phyloP scores from a whole-genome alignment of 139 green algal genomes.

The Tetraselmis chui region DNA sequence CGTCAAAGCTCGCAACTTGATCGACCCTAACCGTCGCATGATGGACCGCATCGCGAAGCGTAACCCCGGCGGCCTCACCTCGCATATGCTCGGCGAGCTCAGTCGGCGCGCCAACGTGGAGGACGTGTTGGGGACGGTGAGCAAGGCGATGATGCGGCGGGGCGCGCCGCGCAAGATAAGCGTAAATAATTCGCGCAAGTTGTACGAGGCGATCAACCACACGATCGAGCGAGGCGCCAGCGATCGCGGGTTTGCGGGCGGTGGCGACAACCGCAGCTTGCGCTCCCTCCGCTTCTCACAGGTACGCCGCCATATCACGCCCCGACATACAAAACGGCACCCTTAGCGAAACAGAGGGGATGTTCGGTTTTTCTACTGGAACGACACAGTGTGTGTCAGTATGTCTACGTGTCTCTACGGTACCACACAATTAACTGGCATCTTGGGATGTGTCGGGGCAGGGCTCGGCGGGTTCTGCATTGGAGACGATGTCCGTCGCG shows the following conservation, averaged over 20 bases:
- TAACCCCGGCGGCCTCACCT: neutral
- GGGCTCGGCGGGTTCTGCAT: neutral
- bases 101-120: neutral
- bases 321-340: no score
- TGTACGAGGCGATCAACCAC: neutral
- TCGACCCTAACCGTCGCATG: neutral
- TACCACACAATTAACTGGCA: no score
- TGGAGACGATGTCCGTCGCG: neutral
- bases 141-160: neutral
- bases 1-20: neutral
- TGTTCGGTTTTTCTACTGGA: no score
- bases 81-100: neutral
- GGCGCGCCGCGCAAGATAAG: neutral
- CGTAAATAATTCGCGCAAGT: neutral
- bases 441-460: no score
- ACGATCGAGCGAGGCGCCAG: neutral
- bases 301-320: no score
- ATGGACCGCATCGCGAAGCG: neutral
- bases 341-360: no score
- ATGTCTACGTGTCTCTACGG: no score
- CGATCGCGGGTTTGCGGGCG: neutral
- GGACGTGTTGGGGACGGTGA: neutral
- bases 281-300: neutral
- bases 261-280: neutral
- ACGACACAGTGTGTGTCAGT: no score